phyloP scores from a whole-genome alignment of 1,284 basidiomycete species.

The Laetiporus sulphureus region DNA sequence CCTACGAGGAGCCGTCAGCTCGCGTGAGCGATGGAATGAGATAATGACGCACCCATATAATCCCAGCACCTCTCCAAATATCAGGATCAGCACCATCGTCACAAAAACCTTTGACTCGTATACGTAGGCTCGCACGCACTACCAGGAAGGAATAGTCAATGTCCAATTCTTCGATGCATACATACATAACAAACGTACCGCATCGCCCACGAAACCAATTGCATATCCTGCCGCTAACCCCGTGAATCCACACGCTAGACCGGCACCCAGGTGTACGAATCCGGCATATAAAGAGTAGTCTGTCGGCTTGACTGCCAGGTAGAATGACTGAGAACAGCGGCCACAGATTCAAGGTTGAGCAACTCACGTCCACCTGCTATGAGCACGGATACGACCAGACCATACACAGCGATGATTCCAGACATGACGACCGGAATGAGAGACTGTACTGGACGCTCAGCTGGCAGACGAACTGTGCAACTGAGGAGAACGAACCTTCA shows the following conservation, averaged over 20 bases:
- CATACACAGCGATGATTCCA: constrained; percentile 70
- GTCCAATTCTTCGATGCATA: constrained; percentile 5
- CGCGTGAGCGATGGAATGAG: background rate
- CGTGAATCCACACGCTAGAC: constrained; percentile 87
- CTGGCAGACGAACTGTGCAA: too few relatives aligned
- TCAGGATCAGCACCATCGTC: constrained; percentile 84
- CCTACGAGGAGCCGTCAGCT: constrained; percentile 28
- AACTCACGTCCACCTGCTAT: constrained; percentile 55
- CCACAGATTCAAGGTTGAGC: constrained; percentile 1
- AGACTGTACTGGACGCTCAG: constrained; percentile 44
- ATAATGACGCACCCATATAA: constrained; percentile 65
- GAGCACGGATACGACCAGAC: constrained; percentile 63
- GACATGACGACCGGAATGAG: constrained; percentile 89
- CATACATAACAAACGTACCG: constrained; percentile 47
- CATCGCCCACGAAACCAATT: constrained; percentile 95
- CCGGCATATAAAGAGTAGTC: constrained; percentile 78
- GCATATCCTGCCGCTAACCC: constrained; percentile 96
- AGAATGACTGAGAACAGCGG: constrained; percentile 9
- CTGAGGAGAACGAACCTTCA: constrained; percentile 68
- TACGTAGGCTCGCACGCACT: constrained; percentile 71
- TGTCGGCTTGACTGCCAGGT: constrained; percentile 50
- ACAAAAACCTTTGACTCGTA: constrained; percentile 92
- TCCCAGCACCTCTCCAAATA: constrained; percentile 92
- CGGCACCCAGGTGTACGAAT: constrained; percentile 93
- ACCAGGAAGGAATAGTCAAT: background rate